Conservation (phyloP, 2,329 filamentous ascomycete genomes). For the Dothideomycetes sp. region DNA sequence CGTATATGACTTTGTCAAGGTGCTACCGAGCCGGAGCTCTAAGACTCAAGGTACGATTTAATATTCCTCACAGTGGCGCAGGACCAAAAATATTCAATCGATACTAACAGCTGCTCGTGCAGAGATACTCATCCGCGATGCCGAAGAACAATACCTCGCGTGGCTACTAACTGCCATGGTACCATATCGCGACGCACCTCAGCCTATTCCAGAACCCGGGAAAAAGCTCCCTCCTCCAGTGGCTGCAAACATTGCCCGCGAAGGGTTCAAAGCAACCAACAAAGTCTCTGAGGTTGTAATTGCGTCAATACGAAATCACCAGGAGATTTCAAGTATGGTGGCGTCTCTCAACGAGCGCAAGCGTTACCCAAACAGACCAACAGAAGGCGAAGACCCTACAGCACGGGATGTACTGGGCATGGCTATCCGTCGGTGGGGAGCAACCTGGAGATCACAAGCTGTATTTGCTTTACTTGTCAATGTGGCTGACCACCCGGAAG, state of each 20-base stretch:
- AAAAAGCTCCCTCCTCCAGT: conserved; percentile 47
- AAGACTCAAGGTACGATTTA: conserved; percentile 5
- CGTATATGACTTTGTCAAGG: conserved; percentile 53
- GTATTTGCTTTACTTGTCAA: conserved; percentile 59
- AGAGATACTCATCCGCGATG: conserved; percentile 45
- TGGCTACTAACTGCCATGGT: conserved; percentile 68
- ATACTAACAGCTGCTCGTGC: too few species aligned
- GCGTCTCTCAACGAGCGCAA: conserved; percentile 36
- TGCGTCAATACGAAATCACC: conserved; percentile 50
- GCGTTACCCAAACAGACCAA: conserved; percentile 32
- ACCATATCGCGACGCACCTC: conserved; percentile 55
- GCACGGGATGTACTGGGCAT: conserved; percentile 58
- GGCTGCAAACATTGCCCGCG: conserved; percentile 54
- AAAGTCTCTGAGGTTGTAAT: conserved; percentile 60
- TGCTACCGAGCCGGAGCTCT: conserved; percentile 19
- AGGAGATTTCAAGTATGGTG: conserved; percentile 54
- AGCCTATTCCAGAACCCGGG: conserved; percentile 27
- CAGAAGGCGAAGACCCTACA: conserved; percentile 29
- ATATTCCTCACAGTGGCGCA: too few species aligned
- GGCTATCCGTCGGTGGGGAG: conserved; percentile 62
- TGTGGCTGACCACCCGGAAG: conserved; percentile 30
- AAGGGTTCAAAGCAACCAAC: conserved; percentile 71
- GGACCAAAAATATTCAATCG: too few species aligned
- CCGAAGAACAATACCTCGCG: conserved; percentile 57
- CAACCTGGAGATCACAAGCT: conserved; percentile 61